Base-by-base conservation (phyloP, 2,329 filamentous ascomycete species). In the Plectosphaerella sp. region DNA sequence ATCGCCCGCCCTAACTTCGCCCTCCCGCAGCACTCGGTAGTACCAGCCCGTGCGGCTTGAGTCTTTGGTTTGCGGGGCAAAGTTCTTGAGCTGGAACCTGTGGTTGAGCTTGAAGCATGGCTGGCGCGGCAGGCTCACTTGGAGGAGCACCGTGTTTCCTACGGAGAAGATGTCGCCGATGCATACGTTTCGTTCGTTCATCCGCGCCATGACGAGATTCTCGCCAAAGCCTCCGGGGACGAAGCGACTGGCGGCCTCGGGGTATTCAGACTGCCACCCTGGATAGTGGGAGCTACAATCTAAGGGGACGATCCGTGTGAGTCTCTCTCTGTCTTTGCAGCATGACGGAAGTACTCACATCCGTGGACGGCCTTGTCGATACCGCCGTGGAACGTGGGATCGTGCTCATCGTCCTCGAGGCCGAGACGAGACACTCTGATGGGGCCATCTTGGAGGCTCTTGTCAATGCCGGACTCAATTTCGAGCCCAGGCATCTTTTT, bases 71-170 rank as follows among this genome's bases (percentile, higher is more conserved):
- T 74, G 70, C 1, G 77, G 77, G 4, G 83, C 80, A 64, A 87
- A 86, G 54, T 83, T 78, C 59, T 80, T 81, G 10, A 85, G 68
- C 35, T 78, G 73, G 63, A 88, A 88, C 1, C 84, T 80, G 59
- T 87, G 83, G 61, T 87, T 88, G 9, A 88, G 74, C 62, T 87
- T 88, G 69, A 80, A 87, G 67, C 84, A 87, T 10, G 84, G 84
- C 57, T 83, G 78, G 15, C 84, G 75, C 1, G 84, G 84, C 22
- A 86, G 68, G 55, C 76, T 79, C 22, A 87, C 78, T 58, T 87
- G 79, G 0, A 86, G 71, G 3, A 82, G 53, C 0, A 82, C 71
- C 2, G 73, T 69, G 45, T 72, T 66, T 0, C 77, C 75, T 8
- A 86, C 73, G 0, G 73, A 68, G 16, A 84, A 69, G 14, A 81